Evolutionary conservation across 768 basidiomycete genomes (phyloP).

Genomic region (Paxillus involutus): DNA sequence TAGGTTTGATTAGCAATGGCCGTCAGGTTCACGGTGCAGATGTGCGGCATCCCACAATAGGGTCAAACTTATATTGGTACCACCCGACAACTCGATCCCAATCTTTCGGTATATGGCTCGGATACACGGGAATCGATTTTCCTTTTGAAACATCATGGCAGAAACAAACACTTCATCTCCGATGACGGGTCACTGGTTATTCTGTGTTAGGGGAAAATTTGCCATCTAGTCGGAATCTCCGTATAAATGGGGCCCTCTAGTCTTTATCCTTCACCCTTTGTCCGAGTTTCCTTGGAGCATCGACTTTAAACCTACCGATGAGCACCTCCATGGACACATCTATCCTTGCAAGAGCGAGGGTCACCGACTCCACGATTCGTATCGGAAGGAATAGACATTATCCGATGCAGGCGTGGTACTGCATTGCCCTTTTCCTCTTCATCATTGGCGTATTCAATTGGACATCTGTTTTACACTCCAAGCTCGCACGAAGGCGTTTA

Average conservation of each 20-base stretch:
- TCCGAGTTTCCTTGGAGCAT: not conserved
- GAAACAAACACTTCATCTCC: no score
- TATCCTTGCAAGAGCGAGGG: conserved; percentile 4
- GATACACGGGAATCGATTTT: not conserved
- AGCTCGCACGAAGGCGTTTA: not conserved
- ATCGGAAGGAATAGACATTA: conserved; percentile 1
- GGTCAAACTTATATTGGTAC: no score
- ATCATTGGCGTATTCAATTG: conserved; percentile 10
- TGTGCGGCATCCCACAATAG: no score
- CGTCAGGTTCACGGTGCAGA: no score
- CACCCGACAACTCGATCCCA: not conserved
- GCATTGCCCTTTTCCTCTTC: conserved; percentile 10
- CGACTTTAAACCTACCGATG: not conserved
- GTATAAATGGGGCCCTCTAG: not conserved
- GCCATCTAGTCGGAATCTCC: not conserved
- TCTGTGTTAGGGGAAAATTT: not conserved
- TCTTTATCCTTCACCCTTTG: not conserved
- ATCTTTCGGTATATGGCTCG: not conserved
- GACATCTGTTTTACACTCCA: conserved; percentile 11
- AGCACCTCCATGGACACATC: not conserved
- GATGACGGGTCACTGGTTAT: not conserved
- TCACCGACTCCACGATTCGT: conserved; percentile 5
- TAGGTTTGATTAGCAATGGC: no score
- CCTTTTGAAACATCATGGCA: no score
- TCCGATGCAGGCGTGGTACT: conserved; percentile 12